Base-by-base conservation (phyloP, 2,329 filamentous ascomycete genomes). In the Arthrobotrys iridis region DNA sequence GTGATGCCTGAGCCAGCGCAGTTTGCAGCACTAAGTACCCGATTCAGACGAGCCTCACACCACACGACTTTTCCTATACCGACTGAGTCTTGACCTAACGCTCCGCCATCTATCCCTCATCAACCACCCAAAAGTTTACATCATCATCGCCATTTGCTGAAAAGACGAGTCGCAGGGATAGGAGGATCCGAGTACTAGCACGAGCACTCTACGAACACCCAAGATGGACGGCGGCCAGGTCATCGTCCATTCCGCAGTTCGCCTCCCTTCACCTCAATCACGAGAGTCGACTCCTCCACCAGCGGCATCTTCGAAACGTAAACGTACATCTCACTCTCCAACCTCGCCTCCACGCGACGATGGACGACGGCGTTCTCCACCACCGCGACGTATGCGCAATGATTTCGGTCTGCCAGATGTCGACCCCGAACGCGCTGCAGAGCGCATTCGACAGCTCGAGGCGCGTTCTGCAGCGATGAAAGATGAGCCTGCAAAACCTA, bases 401-500 rank as follows among this genome's bases (percentile, higher is more conserved):
- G 77, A 18, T 82, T 73, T 73, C 41, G 68, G 82, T 79, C 83
- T 84, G 1, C 84, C 85, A 18, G 84, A 84, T 79, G 83, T 85
- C 57, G 85, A 87, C 67, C 82, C 84, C 0, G 82, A 84, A 67
- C 83, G 84, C 67, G 84, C 85, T 8, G 80, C 84, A 41, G 84
- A 86, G 76, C 81, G 85, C 48, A 84, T 86, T 77, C 83, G 83
- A 52, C 83, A 86, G 77, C 82, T 86, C 13, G 82, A 84, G 10
- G 86, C 88, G 79, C 84, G 87, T 62, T 83, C 86, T 60, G 81
- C 82, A 22, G 80, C 82, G 35, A 82, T 83, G 37, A 87, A 87
- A 79, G 85, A 85, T n/a, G 82, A 87, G 50, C 93, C 91, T 79
- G 93, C 93, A 82, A 90, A 93, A 83, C 96, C 96, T 83, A 92